Evolutionary conservation across 1,284 basidiomycete species (phyloP).

Genomic region (Leucocoprinus gongylophorus): DNA sequence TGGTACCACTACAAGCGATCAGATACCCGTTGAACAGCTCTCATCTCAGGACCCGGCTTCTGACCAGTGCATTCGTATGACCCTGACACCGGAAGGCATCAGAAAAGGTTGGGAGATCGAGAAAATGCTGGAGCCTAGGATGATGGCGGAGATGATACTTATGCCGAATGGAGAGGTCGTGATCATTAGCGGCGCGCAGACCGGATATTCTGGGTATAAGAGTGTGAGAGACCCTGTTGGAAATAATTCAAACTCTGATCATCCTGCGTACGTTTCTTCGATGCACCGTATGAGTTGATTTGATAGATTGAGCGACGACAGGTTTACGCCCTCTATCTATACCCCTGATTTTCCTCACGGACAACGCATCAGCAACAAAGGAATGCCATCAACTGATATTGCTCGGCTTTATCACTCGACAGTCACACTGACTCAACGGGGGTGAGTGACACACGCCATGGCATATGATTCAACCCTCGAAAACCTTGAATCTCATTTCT

Average conservation of each 20-base stretch:
- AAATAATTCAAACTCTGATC: slow-evolving; percentile 64
- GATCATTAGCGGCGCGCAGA: slow-evolving; percentile 69
- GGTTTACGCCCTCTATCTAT: slow-evolving; percentile 65
- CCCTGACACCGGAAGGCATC: slow-evolving; percentile 60
- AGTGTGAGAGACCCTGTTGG: slow-evolving; percentile 70
- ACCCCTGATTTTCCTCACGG: slow-evolving; percentile 55
- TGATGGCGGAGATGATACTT: slow-evolving; percentile 77
- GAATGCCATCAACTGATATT: slow-evolving; percentile 62
- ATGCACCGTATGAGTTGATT: too few species aligned
- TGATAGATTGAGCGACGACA: not conserved
- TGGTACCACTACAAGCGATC: slow-evolving; percentile 65
- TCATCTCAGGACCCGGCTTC: slow-evolving; percentile 68
- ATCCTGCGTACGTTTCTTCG: slow-evolving; percentile 44
- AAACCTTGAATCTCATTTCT: not conserved
- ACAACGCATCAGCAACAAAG: slow-evolving; percentile 50
- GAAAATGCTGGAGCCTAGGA: slow-evolving; percentile 63
- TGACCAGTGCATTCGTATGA: slow-evolving; percentile 65
- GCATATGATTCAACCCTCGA: not conserved
- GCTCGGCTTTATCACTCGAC: slow-evolving; percentile 81
- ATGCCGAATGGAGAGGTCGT: slow-evolving; percentile 74
- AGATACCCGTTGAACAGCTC: slow-evolving; percentile 49
- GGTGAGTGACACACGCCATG: slow-evolving; percentile 42
- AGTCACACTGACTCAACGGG: slow-evolving; percentile 64
- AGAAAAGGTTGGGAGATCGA: slow-evolving; percentile 67
- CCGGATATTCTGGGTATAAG: slow-evolving; percentile 79